Evolutionary conservation across 2,329 filamentous ascomycete species (phyloP), one percentile per base, ranked within the genome.

Genomic region (Aspergillus hiratsukae): DNA sequence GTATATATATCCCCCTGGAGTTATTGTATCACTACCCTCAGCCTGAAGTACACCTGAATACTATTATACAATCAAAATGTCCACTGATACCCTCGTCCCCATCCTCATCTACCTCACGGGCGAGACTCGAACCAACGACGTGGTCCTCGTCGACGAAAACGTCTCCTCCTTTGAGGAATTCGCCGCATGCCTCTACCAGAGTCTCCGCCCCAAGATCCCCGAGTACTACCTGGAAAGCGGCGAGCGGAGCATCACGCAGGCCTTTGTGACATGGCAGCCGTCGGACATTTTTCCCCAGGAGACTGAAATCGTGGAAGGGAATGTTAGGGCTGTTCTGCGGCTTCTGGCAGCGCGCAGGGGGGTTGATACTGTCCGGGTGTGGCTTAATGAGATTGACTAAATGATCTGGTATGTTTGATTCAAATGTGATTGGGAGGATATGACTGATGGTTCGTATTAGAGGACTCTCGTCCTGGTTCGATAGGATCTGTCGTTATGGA

Each of bases 371-470:
- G 29, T 54, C 23, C 53, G 46, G 5, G 53, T 54, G 11, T 54
- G 53, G 53, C 45, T 54, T 8, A 50, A 54, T 25, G 46, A 49
- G 25, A 50, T 54, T 51, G 52, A 54, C 8, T 54, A 54, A n/a
- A 50, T 2, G 0, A 43, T 4, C 10, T 0, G n/a, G 40, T 43
- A 43, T 43, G 31, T 3, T 6, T 17, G 14, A 6, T 7, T 1
- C 4, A 6, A 17, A 7, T 17, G 2, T 17, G 31, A 37, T 7
- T 17, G 14, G 7, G 31, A 17, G 31, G 14, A 37, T 17, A 0
- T 17, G 31, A 3, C 31, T 37, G 14, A 37, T 17, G 14, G 14
- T 17, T 17, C 5, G 5, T 14, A 17, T 6, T 4, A 35, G 5
- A 35, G 2, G 4, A 6, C 31, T 35, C 14, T 35, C 29, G 31